Evolutionary conservation across 2,329 filamentous ascomycete species (phyloP).

Genomic region (Cladosporium sp.): DNA sequence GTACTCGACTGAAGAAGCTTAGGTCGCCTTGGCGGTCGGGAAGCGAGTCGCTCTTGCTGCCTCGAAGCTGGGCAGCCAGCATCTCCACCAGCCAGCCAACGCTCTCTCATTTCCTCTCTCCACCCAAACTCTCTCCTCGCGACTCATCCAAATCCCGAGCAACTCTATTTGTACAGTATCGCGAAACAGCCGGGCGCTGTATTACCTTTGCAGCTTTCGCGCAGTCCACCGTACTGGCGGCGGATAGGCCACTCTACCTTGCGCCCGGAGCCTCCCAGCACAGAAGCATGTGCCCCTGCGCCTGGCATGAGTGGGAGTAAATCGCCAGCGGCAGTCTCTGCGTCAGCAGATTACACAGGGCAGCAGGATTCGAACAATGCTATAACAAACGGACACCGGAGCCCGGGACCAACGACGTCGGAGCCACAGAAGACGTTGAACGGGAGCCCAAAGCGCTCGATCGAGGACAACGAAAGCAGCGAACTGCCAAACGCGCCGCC

Average conservation of each 20-base stretch:
- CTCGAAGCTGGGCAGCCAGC: background rate
- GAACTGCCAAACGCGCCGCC: constrained; percentile 13
- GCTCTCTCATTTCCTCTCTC: constrained; percentile 1
- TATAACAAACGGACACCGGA: constrained; percentile 2
- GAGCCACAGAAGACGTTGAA: constrained; percentile 8
- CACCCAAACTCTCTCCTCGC: constrained; percentile 4
- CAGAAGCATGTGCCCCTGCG: constrained; percentile 11
- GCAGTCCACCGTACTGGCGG: background rate
- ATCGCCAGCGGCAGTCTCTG: constrained; percentile 19
- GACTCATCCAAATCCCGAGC: background rate
- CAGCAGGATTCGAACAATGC: background rate
- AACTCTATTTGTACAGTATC: constrained; percentile 10
- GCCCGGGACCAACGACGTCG: constrained; percentile 8
- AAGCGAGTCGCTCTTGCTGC: background rate
- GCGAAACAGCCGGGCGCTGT: constrained; percentile 10
- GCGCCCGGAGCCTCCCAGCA: constrained; percentile 8
- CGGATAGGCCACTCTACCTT: background rate
- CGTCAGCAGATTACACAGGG: constrained; percentile 4
- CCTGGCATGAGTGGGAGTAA: constrained; percentile 27
- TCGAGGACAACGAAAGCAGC: constrained; percentile 11
- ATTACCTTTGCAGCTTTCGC: background rate
- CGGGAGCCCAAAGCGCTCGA: constrained; percentile 13
- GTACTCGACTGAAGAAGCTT: background rate
- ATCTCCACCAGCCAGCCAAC: background rate
- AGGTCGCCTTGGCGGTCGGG: background rate